These are phyloP conservation scores for Protostelium mycophagum DNA, from an alignment of 78 protist genomes.

Conservation along the genomic window DNA sequence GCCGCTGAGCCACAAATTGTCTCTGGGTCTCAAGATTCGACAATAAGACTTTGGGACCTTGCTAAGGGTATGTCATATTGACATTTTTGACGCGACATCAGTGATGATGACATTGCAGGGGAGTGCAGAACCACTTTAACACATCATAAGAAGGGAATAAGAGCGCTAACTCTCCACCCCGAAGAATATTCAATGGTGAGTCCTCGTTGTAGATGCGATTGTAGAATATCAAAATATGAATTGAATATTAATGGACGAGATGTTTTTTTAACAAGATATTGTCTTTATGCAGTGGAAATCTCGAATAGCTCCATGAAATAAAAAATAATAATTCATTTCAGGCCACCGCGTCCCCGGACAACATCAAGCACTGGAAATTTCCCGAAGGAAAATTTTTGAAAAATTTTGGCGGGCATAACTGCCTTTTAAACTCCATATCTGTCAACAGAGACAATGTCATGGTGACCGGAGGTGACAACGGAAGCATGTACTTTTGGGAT, in stretches of 20 bases:
- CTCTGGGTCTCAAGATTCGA: conserved; percentile 77
- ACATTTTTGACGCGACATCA: too few relatives aligned
- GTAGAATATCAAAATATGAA: conserved; percentile 87
- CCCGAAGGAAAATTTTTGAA: conserved; percentile 92
- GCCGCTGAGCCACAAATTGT: conserved; percentile 66
- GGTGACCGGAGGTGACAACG: conserved; percentile 87
- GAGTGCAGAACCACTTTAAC: conserved; percentile 73
- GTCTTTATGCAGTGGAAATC: too few relatives aligned
- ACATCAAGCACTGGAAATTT: conserved; percentile 92
- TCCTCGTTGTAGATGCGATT: conserved; percentile 75
- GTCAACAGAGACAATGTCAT: conserved; percentile 81
- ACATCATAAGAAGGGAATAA: conserved; percentile 95
- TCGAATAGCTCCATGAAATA: too few relatives aligned
- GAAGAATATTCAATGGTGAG: conserved; percentile 78
- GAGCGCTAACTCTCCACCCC: conserved; percentile 82
- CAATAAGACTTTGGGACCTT: conserved; percentile 96
- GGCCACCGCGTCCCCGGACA: conserved; percentile 89
- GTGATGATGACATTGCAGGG: too few relatives aligned
- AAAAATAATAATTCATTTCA: conserved; percentile 73
- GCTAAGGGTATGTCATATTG: conserved; percentile 71
- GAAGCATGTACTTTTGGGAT: conserved; percentile 91
- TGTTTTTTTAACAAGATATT: too few relatives aligned
- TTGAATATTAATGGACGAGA: too few relatives aligned
- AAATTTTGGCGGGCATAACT: conserved; percentile 86
- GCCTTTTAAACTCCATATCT: conserved; percentile 83